A percentile compares a stretch with the other conserved stretches of the same genome.
Conservation (phyloP, 2,329 filamentous ascomycete species). For the Cladosporium sp. region DNA sequence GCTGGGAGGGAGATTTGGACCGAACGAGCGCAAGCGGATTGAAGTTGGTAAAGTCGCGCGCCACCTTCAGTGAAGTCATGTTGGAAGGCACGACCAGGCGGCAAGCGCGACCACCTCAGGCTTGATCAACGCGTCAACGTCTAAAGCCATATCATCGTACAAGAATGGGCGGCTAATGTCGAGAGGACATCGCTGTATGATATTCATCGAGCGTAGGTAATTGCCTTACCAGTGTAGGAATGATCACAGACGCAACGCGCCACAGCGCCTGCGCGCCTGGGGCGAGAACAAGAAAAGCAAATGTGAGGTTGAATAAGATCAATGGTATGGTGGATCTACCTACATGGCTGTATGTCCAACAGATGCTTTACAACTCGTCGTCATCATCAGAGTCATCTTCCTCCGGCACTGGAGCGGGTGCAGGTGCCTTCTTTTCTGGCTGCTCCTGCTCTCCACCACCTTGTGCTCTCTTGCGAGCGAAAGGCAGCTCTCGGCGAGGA, state of each 20-base stretch:
- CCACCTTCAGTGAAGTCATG: background rate
- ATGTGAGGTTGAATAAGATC: too few relatives aligned
- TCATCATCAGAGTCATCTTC: slow-evolving; percentile 31
- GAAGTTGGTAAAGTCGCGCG: background rate
- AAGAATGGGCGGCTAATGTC: too few relatives aligned
- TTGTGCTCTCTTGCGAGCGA: slow-evolving; percentile 14
- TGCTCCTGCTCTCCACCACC: slow-evolving; percentile 14
- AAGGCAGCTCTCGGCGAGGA: slow-evolving; percentile 21
- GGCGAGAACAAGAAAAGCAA: background rate
- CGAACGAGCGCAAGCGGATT: too few relatives aligned
- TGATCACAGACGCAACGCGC: too few relatives aligned
- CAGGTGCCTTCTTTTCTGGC: slow-evolving; percentile 7
- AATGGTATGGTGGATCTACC: background rate
- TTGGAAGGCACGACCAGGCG: background rate
- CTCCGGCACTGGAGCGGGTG: slow-evolving; percentile 1
- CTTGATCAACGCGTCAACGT: background rate
- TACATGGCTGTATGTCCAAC: background rate
- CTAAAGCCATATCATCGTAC: background rate
- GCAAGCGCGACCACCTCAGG: background rate
- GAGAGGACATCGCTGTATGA: too few relatives aligned
- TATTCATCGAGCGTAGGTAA: too few relatives aligned
- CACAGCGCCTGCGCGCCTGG: too few relatives aligned
- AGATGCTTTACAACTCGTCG: slow-evolving; percentile 26
- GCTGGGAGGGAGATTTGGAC: too few relatives aligned
- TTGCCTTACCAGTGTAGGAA: too few relatives aligned